phyloP scores from a whole-genome alignment of 768 basidiomycete species.

The Russula brevipes region DNA sequence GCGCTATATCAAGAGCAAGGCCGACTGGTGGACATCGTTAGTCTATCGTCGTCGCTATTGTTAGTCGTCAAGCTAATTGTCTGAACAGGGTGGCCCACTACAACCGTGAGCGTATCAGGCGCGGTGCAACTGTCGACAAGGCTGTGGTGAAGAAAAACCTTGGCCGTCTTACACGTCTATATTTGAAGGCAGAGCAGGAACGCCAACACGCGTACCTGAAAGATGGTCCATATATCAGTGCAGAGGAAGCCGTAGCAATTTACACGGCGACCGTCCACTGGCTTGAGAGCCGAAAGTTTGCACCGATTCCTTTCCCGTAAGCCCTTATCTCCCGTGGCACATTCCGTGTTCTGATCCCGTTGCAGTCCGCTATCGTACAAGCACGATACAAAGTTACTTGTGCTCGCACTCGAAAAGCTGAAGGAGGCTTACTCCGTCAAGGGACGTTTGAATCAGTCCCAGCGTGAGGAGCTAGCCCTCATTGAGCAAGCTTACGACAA shows the following conservation, averaged over 20 bases:
- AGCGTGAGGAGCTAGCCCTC: slow-evolving; percentile 94
- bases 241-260: slow-evolving; percentile 97
- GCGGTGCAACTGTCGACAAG: slow-evolving; percentile 96
- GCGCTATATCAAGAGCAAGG: slow-evolving; percentile 98
- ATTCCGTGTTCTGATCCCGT: not conserved
- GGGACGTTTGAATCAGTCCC: slow-evolving; percentile 94
- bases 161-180: slow-evolving; percentile 94
- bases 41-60: slow-evolving; percentile 29
- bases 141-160: slow-evolving; percentile 99
- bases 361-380: slow-evolving; percentile 90
- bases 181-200: slow-evolving; percentile 98
- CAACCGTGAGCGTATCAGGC: slow-evolving; percentile 94
- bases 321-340: slow-evolving; percentile 27
- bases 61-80: slow-evolving; percentile 7
- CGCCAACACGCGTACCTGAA: slow-evolving; percentile 98
- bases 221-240: slow-evolving; percentile 98
- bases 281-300: slow-evolving; percentile 96
- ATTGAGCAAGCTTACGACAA: slow-evolving; percentile 99
- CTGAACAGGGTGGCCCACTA: slow-evolving; percentile 80
- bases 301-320: slow-evolving; percentile 97
- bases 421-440: slow-evolving; percentile 99
- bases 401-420: slow-evolving; percentile 93
- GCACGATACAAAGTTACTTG: slow-evolving; percentile 96
- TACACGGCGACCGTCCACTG: slow-evolving; percentile 99
- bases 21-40: slow-evolving; percentile 97